Evolutionary conservation across 192 early-diverging fungal species (phyloP), one percentile per base, ranked within the genome.

Genomic region (Glomus cerebriforme): DNA sequence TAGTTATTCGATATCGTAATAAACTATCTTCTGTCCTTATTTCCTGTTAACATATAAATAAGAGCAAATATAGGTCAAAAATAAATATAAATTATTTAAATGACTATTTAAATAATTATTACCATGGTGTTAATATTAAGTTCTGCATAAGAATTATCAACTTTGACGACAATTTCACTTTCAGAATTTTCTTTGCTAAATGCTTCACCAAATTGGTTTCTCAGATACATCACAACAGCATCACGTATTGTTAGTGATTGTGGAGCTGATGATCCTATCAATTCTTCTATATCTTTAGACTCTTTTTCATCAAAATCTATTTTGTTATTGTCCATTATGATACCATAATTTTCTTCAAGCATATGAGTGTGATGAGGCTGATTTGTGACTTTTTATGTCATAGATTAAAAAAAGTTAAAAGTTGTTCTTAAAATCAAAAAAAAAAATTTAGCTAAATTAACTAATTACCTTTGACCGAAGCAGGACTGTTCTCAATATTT

Each of bases 401-500:
- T 65, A 37, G 62, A 77, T 9, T n/a, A 45, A 31, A 64, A n/a
- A 19, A 27, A 31, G 27, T 75, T n/a, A 47, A 32, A 19, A 24
- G 6, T 19, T 75, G 7, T 13, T 29, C 24, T 7, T 60, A 19
- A 15, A 3, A 34, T 12, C 17, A 19, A 31, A 74, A 17, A 9
- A 31, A 60, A 39, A 69, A 8, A 1, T 37, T 9, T 69, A 22
- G 9, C 9, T 3, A 31, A 17, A 19, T 29, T 32, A 22, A 2
- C 15, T 5, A 32, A 2, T 73, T 66, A 77, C 75, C 81, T 82
- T 96, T 97, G 24, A 98, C 96, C 72, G 93, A 94, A 0, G 96
- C 96, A 29, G 95, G 95, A 79, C 92, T 92, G 54, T 89, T 90
- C 67, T 96, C 97, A 64, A 95, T 93, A 75, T 94, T 92, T 60